Conservation (phyloP, 2,329 filamentous ascomycete species). For the Neonectria punicea region DNA sequence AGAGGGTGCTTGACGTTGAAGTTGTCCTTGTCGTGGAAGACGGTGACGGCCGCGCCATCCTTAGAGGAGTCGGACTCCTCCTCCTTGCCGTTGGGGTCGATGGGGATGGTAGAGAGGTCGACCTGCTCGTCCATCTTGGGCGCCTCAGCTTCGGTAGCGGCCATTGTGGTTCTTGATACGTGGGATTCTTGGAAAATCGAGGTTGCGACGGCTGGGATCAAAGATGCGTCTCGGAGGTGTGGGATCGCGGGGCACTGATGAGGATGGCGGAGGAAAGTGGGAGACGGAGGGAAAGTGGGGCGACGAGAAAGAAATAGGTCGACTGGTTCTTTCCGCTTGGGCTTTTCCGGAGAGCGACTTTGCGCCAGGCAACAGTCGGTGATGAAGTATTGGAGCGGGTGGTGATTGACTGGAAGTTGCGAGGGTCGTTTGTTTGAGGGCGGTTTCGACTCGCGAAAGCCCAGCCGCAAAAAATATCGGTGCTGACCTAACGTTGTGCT, state of each 20-base stretch:
- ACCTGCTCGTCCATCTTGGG: conserved; percentile 64
- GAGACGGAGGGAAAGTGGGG: conserved; percentile 36
- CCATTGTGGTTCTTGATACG: conserved; percentile 46
- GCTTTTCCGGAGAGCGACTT: conserved; percentile 41
- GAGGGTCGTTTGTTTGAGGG: conserved; percentile 31
- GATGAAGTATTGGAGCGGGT: conserved; percentile 23
- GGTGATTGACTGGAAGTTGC: conserved; percentile 35
- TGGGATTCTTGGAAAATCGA: conserved; percentile 28
- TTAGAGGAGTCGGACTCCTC: conserved; percentile 61
- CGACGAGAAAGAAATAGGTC: conserved; percentile 37
- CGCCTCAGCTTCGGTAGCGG: conserved; percentile 47
- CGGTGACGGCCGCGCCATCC: conserved; percentile 75
- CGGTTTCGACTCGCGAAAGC: conserved; percentile 32
- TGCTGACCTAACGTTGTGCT: conserved; percentile 37
- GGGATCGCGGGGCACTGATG: conserved; percentile 45
- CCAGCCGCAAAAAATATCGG: conserved; percentile 39
- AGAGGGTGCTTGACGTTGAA: conserved; percentile 99
- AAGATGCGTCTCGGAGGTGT: conserved; percentile 27
- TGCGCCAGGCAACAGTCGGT: conserved; percentile 53
- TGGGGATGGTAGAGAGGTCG: conserved; percentile 74
- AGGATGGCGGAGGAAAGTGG: conserved; percentile 34
- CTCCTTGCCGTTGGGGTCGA: conserved; percentile 70
- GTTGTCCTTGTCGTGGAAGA: conserved; percentile 98
- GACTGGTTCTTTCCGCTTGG: conserved; percentile 42
- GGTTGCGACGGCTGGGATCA: conserved; percentile 20